Percentiles rank a stretch among this genome's conserved stretches.
These are phyloP conservation scores for Marvania coccoides DNA, from an alignment of 139 green algal genomes.

Conservation along the genomic window DNA sequence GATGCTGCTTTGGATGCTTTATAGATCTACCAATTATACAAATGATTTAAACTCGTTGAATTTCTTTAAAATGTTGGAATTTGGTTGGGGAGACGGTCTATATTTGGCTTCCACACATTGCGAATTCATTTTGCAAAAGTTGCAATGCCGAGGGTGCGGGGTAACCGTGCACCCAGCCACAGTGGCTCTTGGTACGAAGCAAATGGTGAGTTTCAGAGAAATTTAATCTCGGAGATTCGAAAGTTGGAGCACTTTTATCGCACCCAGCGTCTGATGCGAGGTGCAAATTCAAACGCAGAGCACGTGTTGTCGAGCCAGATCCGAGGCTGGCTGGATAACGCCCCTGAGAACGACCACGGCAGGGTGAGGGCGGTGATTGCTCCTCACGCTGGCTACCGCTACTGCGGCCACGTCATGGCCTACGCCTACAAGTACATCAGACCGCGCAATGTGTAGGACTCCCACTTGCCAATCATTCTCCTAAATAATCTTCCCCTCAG, in stretches of 20 bases:
- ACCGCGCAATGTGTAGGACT: slow-evolving; percentile 52
- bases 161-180: slow-evolving; percentile 33
- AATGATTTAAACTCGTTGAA: no score
- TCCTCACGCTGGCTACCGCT: slow-evolving; percentile 77
- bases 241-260: not conserved
- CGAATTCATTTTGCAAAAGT: slow-evolving; percentile 6
- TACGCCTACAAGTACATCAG: slow-evolving; percentile 72
- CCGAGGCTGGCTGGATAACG: not conserved
- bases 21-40: no score
- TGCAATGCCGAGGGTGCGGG: slow-evolving; percentile 10
- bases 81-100: no score
- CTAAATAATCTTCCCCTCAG: no score
- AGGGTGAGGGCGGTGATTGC: slow-evolving; percentile 53
- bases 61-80: no score
- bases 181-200: slow-evolving; percentile 61
- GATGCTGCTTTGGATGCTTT: no score
- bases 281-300: not conserved
- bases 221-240: not conserved
- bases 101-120: no score
- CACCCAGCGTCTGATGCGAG: not conserved
- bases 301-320: not conserved
- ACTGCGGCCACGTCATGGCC: slow-evolving; percentile 79
- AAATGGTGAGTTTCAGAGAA: slow-evolving; percentile 23
- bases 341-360: slow-evolving; percentile 4
- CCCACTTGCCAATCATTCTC: not conserved